Conservation (phyloP, 2,329 filamentous ascomycete species). For the Graphilbum fragrans region DNA sequence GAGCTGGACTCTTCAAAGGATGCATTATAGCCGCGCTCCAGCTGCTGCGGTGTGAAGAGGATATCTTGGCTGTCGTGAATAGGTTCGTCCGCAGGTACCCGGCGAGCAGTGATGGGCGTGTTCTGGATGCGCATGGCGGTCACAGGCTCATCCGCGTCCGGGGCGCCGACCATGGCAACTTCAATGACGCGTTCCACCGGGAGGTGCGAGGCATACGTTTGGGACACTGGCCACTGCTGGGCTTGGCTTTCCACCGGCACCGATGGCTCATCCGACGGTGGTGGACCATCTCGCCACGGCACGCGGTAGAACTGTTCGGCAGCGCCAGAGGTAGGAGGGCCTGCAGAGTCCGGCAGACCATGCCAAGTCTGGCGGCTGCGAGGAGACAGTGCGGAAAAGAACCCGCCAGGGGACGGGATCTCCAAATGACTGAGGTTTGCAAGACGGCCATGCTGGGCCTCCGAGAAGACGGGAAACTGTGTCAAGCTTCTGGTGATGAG, state of each 20-base stretch:
- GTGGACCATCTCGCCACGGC: slow-evolving; percentile 44
- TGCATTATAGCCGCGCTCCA: not conserved
- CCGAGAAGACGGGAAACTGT: slow-evolving; percentile 22
- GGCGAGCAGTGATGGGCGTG: slow-evolving; percentile 23
- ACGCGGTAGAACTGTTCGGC: slow-evolving; percentile 84
- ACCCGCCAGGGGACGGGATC: slow-evolving; percentile 82
- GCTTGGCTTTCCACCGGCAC: not conserved
- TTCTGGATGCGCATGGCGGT: slow-evolving; percentile 38
- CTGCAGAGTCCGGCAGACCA: slow-evolving; percentile 40
- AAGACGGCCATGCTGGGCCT: slow-evolving; percentile 45
- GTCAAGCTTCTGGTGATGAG: slow-evolving; percentile 30
- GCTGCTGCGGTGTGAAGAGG: slow-evolving; percentile 19
- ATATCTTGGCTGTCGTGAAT: no score
- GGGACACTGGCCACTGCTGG: slow-evolving; percentile 21
- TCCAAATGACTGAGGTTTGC: slow-evolving; percentile 70
- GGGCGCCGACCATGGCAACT: slow-evolving; percentile 26
- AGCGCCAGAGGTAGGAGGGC: slow-evolving; percentile 72
- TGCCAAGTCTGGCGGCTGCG: slow-evolving; percentile 75
- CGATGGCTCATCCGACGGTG: slow-evolving; percentile 13
- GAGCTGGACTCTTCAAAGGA: slow-evolving; percentile 19
- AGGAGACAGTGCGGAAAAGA: slow-evolving; percentile 76
- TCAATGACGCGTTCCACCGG: slow-evolving; percentile 60
- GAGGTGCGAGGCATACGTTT: slow-evolving; percentile 20
- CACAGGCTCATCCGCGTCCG: slow-evolving; percentile 46
- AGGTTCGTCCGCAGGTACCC: slow-evolving; percentile 12